Evolutionary conservation across 73 alveolate species (phyloP).

Genomic region (Diophrys appendiculata): DNA sequence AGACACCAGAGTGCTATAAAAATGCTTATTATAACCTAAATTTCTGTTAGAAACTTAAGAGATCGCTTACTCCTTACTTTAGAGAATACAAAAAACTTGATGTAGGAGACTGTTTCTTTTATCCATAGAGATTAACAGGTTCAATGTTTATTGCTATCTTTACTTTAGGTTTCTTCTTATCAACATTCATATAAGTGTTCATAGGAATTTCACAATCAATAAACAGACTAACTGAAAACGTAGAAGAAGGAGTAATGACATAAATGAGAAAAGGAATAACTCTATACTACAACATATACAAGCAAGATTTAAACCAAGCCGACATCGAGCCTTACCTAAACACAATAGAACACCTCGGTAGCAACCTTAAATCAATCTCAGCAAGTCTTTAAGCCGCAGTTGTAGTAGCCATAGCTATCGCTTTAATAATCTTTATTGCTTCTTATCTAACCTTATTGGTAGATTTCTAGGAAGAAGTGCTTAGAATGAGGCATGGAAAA

Average conservation of each 20-base stretch:
- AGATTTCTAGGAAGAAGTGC: constrained; percentile 12
- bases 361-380: no score
- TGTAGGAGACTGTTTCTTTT: constrained; percentile 12
- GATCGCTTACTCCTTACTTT: constrained; percentile 2
- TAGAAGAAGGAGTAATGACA: neutral
- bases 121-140: constrained; percentile 1
- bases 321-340: constrained; percentile 1
- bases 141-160: neutral
- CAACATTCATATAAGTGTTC: neutral
- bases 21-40: neutral
- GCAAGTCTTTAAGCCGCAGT: no score
- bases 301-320: neutral
- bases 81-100: neutral
- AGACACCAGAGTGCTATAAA: neutral
- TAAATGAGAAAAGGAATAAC: neutral
- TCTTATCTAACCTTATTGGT: neutral
- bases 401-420: no score
- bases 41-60: neutral
- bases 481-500: constrained; percentile 12
- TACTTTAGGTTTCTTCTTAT: neutral
- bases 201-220: neutral
- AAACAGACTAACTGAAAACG: neutral
- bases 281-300: neutral
- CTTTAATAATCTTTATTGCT: neutral
- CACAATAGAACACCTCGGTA: neutral